Conservation (phyloP, 805 yeast genomes). For the Scheffersomyces ergatensis region DNA sequence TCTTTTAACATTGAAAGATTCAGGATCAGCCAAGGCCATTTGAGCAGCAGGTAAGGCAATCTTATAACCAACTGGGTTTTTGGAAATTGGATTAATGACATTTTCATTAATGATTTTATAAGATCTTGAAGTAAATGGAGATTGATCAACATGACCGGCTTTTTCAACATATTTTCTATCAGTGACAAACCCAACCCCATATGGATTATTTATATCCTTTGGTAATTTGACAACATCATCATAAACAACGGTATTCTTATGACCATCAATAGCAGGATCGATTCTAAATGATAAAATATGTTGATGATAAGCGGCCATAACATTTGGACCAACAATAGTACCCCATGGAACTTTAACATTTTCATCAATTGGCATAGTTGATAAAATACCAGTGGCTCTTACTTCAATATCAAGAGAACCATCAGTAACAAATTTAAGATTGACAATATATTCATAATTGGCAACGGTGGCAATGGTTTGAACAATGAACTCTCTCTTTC, state of each 20-base stretch:
- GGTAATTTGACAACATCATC: conserved; percentile 68
- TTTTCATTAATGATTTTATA: conserved; percentile 74
- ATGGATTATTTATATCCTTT: conserved; percentile 55
- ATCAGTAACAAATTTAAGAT: conserved; percentile 70
- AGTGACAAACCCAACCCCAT: conserved; percentile 66
- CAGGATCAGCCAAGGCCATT: conserved; percentile 65
- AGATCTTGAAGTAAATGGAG: conserved; percentile 73
- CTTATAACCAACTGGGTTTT: conserved; percentile 75
- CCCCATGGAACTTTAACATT: conserved; percentile 68
- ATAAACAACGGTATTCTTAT: conserved; percentile 67
- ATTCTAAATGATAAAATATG: conserved; percentile 77
- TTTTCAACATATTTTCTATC: conserved; percentile 65
- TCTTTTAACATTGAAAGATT: conserved; percentile 65
- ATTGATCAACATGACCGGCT: conserved; percentile 69
- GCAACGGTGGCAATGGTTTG: conserved; percentile 85
- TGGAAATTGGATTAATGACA: conserved; percentile 64
- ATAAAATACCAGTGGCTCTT: conserved; percentile 83
- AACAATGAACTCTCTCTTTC: conserved; percentile 75
- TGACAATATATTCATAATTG: conserved; percentile 76
- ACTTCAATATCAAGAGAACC: conserved; percentile 77
- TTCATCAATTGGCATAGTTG: conserved; percentile 79
- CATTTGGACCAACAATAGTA: conserved; percentile 75
- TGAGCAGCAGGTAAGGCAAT: conserved; percentile 72
- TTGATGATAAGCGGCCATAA: conserved; percentile 82
- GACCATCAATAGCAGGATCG: conserved; percentile 82